These are phyloP conservation scores for Candida sonorensis DNA, from an alignment of 805 yeast genomes.

Conservation along the genomic window DNA sequence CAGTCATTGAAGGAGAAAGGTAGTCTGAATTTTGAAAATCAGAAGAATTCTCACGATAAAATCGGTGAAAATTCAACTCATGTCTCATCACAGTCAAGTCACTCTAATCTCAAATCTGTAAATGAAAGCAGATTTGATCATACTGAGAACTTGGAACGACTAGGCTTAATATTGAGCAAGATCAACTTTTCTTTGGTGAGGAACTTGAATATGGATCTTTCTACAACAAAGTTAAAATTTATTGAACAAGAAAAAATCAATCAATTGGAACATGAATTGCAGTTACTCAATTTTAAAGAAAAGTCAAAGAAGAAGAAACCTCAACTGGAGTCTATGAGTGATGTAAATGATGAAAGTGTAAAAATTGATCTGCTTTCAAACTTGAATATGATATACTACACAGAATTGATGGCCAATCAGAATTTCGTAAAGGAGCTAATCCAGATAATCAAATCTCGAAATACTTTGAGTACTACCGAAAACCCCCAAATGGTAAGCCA, in stretches of 20 bases:
- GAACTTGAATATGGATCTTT: conserved; percentile 20
- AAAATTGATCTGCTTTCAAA: conserved; percentile 24
- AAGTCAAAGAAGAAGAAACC: no score
- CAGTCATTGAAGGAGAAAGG: conserved; percentile 9
- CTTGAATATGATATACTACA: conserved; percentile 23
- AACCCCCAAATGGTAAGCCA: no score
- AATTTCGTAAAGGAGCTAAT: conserved; percentile 19
- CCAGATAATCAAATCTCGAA: conserved; percentile 3
- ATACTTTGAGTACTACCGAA: no score
- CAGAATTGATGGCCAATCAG: conserved; percentile 24
- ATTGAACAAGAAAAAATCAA: conserved; percentile 21
- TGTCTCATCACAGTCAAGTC: conserved; percentile 1
- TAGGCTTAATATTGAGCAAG: conserved; percentile 6
- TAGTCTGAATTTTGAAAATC: conserved; percentile 1
- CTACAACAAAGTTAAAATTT: conserved; percentile 16
- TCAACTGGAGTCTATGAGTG: conserved; percentile 3
- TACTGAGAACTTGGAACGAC: no score
- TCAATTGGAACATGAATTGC: conserved; percentile 25
- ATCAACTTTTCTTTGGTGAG: conserved; percentile 17
- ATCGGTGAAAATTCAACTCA: not conserved
- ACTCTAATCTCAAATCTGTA: no score
- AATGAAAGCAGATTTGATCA: no score
- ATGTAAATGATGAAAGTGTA: conserved; percentile 17
- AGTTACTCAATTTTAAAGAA: conserved; percentile 23
- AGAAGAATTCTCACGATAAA: not conserved